phyloP scores from a whole-genome alignment of 2,329 filamentous ascomycete species.

The Penicillium digitatum region DNA sequence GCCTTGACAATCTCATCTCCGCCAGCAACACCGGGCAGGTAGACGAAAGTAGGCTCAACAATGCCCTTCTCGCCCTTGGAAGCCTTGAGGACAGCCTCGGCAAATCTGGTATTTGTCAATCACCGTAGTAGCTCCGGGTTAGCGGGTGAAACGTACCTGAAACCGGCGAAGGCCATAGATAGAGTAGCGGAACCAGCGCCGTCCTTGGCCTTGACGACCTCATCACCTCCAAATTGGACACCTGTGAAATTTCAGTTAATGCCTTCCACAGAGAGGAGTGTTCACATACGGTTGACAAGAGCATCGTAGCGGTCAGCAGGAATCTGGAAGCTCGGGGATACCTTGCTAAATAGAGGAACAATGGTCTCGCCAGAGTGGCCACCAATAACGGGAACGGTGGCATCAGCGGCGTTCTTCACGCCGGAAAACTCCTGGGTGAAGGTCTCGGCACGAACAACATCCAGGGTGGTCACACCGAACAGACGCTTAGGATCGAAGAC shows the following conservation, averaged over 20 bases:
- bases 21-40: conserved; percentile 83
- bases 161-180: conserved; percentile 94
- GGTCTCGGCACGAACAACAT: conserved; percentile 96
- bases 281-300: conserved; percentile 70
- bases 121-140: conserved; percentile 2
- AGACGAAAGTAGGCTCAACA: conserved; percentile 92
- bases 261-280: not conserved
- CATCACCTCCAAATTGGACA: conserved; percentile 96
- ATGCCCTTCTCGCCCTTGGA: conserved; percentile 85
- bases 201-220: conserved; percentile 93
- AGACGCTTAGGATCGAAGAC: conserved; percentile 95
- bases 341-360: conserved; percentile 93
- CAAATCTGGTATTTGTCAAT: conserved; percentile 60
- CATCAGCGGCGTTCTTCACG: conserved; percentile 74
- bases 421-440: conserved; percentile 85
- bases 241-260: conserved; percentile 39
- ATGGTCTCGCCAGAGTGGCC: conserved; percentile 98
- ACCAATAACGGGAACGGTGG: conserved; percentile 86
- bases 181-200: conserved; percentile 85
- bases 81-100: conserved; percentile 89
- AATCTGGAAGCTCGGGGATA: conserved; percentile 72
- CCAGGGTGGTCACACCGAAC: conserved; percentile 97
- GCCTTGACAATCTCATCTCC: conserved; percentile 81
- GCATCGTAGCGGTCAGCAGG: conserved; percentile 86
- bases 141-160: conserved; percentile 58